phyloP scores from a whole-genome alignment of 2,329 filamentous ascomycete genomes.

The Kalmusia sp. region DNA sequence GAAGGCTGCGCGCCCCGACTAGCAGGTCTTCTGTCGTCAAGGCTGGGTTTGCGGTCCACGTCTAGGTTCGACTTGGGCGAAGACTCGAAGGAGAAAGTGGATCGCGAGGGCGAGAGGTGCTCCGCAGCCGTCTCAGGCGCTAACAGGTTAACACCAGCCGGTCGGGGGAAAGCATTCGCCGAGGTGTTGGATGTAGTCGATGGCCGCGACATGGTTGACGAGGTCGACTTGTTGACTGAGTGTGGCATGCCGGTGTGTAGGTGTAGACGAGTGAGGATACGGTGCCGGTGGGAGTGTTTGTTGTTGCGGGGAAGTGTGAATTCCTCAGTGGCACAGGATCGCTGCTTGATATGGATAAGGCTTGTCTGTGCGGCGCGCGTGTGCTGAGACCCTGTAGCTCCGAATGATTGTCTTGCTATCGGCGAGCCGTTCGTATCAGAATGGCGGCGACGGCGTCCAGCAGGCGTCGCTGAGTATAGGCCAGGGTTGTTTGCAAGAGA shows the following conservation, averaged over 20 bases:
- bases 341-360: conserved; percentile 35
- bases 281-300: conserved; percentile 11
- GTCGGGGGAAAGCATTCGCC: conserved; percentile 42
- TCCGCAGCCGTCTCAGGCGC: conserved; percentile 33
- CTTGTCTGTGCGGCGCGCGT: conserved; percentile 26
- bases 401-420: conserved; percentile 2
- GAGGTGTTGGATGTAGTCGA: conserved; percentile 44
- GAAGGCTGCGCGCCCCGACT: conserved; percentile 9
- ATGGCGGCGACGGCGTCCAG: conserved; percentile 12
- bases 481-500: conserved; percentile 22
- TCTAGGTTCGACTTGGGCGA: conserved; percentile 39
- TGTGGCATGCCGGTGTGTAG: conserved; percentile 39
- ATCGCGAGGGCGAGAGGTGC: conserved; percentile 40
- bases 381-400: neutral
- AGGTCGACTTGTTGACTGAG: conserved; percentile 38
- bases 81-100: conserved; percentile 47
- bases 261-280: neutral
- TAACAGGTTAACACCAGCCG: conserved; percentile 40
- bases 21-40: conserved; percentile 24
- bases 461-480: conserved; percentile 5
- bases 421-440: conserved; percentile 16
- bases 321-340: conserved; percentile 27
- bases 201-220: conserved; percentile 41
- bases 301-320: conserved; percentile 23
- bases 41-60: conserved; percentile 20